These are phyloP conservation scores for Dictyostelium brefeldianum DNA, from an alignment of 78 protist genomes.

Conservation along the genomic window DNA sequence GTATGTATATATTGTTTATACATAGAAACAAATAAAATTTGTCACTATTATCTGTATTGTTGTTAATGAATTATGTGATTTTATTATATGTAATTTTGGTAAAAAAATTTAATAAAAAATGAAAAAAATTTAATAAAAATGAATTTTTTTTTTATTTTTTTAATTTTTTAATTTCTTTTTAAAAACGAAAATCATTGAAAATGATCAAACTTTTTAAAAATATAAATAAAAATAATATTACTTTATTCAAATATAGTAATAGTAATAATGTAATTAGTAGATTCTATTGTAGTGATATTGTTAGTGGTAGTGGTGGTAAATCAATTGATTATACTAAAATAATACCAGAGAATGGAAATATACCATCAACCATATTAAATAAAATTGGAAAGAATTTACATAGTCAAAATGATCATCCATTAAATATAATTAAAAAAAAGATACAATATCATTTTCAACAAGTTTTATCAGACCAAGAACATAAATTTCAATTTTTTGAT, in stretches of 20 bases:
- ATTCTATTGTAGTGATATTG: too few relatives aligned
- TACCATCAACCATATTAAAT: constrained; percentile 25
- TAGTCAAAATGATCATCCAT: constrained; percentile 46
- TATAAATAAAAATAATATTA: background rate
- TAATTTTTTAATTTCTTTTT: background rate
- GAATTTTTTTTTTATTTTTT: background rate
- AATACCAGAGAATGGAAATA: constrained; percentile 55
- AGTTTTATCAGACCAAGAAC: background rate
- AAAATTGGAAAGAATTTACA: constrained; percentile 69
- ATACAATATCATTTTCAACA: constrained; percentile 70
- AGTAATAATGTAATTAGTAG: too few relatives aligned
- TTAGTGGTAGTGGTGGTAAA: background rate
- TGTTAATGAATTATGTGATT: too few relatives aligned
- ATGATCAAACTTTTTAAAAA: background rate
- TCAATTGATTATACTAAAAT: constrained; percentile 16
- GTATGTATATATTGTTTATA: too few relatives aligned
- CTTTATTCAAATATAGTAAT: too few relatives aligned
- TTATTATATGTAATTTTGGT: too few relatives aligned
- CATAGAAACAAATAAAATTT: too few relatives aligned
- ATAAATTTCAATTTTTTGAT: constrained; percentile 52
- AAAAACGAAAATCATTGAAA: background rate
- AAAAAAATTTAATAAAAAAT: too few relatives aligned
- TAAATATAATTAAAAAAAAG: constrained; percentile 63
- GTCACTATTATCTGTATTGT: too few relatives aligned
- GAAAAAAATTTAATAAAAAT: background rate